These are phyloP conservation scores for Russula sp. DNA, from an alignment of 768 basidiomycete genomes.

Conservation along the genomic window DNA sequence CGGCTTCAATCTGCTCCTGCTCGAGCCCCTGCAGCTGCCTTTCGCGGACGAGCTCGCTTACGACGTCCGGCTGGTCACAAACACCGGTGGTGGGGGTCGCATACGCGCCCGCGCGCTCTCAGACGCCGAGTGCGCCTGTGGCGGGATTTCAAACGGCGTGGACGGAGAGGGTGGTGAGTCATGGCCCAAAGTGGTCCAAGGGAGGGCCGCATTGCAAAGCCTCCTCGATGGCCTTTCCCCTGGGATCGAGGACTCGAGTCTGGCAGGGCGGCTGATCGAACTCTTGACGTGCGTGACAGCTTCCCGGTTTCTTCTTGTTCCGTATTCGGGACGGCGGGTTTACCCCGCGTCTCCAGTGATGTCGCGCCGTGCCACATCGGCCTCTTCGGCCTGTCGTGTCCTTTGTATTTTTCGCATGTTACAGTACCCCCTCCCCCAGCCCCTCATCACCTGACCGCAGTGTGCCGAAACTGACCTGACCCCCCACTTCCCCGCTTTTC, in stretches of 20 bases:
- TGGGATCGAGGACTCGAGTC: constrained; percentile 40
- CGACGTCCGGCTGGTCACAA: constrained; percentile 56
- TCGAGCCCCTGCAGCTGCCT: constrained; percentile 37
- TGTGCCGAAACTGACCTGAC: not conserved
- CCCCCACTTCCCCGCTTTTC: not conserved
- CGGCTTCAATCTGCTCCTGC: constrained; percentile 76
- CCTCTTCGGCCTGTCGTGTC: not conserved
- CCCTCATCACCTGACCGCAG: no score
- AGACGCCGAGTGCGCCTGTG: constrained; percentile 42
- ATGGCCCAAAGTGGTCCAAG: constrained; percentile 74
- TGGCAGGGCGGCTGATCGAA: constrained; percentile 55
- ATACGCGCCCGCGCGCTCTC: constrained; percentile 51
- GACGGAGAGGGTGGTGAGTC: constrained; percentile 53
- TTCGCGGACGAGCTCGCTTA: constrained; percentile 34
- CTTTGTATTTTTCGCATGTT: no score
- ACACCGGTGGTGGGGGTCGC: constrained; percentile 60
- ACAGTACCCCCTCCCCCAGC: constrained; percentile 9
- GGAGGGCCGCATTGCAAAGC: constrained; percentile 41
- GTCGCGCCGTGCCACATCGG: not conserved
- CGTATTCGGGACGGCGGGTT: not conserved
- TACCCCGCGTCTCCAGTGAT: no score
- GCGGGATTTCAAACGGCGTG: constrained; percentile 71
- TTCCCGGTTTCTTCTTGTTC: not conserved
- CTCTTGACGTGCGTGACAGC: constrained; percentile 57
- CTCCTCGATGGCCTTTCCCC: constrained; percentile 35